Percentiles rank a stretch among this genome's conserved stretches.
Conservation (phyloP, 108 stramenopile genomes). For the Cyclostephanos tholiformis region DNA sequence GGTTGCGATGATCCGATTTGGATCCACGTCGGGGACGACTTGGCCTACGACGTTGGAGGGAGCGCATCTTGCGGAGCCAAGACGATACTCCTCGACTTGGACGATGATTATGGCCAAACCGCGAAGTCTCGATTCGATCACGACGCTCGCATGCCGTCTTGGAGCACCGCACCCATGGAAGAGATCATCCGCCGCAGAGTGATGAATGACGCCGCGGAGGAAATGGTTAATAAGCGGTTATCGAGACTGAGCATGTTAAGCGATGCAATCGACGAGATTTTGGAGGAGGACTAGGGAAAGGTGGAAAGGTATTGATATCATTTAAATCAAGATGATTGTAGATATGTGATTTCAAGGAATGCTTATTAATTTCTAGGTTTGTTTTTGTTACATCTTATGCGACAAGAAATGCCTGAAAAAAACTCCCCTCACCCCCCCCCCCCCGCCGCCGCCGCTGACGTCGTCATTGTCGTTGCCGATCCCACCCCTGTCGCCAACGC, state of each 20-base stretch:
- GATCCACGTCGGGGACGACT: slow-evolving; percentile 90
- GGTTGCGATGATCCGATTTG: slow-evolving; percentile 57
- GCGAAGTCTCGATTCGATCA: slow-evolving; percentile 77
- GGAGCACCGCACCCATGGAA: slow-evolving; percentile 68
- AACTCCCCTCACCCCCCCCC: not conserved
- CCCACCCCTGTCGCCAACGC: too few species aligned
- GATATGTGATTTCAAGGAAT: too few species aligned
- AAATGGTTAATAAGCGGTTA: slow-evolving; percentile 65
- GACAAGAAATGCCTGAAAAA: too few species aligned
- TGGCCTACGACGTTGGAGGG: slow-evolving; percentile 88
- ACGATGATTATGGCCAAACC: slow-evolving; percentile 73
- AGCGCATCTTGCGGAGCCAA: slow-evolving; percentile 80
- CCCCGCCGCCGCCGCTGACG: too few species aligned
- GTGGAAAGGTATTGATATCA: not conserved
- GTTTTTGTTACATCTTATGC: too few species aligned
- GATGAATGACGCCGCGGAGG: slow-evolving; percentile 84
- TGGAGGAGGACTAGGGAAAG: slow-evolving; percentile 44
- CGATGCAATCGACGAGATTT: slow-evolving; percentile 78
- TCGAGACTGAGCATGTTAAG: slow-evolving; percentile 66
- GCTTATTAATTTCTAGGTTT: too few species aligned
- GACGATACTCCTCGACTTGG: slow-evolving; percentile 81
- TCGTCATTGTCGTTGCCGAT: too few species aligned
- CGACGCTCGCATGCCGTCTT: slow-evolving; percentile 59
- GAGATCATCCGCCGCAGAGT: slow-evolving; percentile 70
- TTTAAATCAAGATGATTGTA: too few species aligned